Percentiles rank a stretch among this genome's conserved stretches.
These are phyloP conservation scores for Spirogloea muscicola DNA, from an alignment of 139 green algal species.

Conservation along the genomic window DNA sequence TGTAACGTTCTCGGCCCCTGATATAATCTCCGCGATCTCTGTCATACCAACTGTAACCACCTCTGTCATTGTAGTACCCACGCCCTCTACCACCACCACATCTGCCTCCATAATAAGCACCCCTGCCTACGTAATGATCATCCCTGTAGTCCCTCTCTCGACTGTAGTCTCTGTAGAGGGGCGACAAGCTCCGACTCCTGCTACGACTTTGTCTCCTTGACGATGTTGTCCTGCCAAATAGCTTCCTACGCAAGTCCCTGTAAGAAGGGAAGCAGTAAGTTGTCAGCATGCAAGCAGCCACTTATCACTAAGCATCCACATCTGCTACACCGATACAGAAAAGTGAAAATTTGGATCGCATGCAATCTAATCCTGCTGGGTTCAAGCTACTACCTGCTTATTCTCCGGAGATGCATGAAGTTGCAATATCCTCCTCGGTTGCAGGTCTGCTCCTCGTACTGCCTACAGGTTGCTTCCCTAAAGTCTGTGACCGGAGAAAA, in stretches of 20 bases:
- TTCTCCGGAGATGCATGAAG: slow-evolving; percentile 98
- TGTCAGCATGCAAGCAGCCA: too few relatives aligned
- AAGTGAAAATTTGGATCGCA: too few relatives aligned
- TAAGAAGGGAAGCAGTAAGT: too few relatives aligned
- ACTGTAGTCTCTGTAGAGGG: too few relatives aligned
- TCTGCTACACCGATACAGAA: too few relatives aligned
- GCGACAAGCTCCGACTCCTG: slow-evolving; percentile 2
- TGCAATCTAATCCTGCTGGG: too few relatives aligned
- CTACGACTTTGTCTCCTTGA: slow-evolving; percentile 30
- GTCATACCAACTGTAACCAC: slow-evolving; percentile 4
- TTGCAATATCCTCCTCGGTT: slow-evolving; percentile 97
- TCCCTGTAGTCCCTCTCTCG: too few relatives aligned
- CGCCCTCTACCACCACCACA: neutral
- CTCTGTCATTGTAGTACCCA: slow-evolving; percentile 4
- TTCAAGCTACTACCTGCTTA: too few relatives aligned
- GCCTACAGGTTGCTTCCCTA: slow-evolving; percentile 71
- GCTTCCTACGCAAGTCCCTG: slow-evolving; percentile 42
- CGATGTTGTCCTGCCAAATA: slow-evolving; percentile 49
- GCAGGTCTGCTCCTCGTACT: slow-evolving; percentile 98
- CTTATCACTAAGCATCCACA: too few relatives aligned
- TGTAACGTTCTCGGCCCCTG: slow-evolving; percentile 17
- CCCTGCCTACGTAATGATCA: neutral
- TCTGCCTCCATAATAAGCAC: slow-evolving; percentile 8
- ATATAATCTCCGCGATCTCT: neutral
- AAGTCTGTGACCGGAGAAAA: slow-evolving; percentile 99